Evolutionary conservation across 495 filamentous ascomycete species (phyloP), one percentile per base, ranked within the genome.

Genomic region (Penicillium nucicola): DNA sequence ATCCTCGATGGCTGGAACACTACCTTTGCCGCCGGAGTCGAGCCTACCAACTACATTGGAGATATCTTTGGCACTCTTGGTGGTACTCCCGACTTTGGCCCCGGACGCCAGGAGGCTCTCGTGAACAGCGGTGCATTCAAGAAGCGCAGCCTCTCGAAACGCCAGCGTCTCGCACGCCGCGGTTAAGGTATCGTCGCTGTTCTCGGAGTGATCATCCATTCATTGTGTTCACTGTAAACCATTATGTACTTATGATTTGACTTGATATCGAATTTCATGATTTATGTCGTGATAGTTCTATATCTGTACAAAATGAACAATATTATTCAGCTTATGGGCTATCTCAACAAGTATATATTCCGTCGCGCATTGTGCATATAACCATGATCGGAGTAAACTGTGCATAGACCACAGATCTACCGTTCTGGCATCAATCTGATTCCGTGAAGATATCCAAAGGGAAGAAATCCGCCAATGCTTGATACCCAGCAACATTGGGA

Each of bases 51-150:
- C 58, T 90, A 90, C 52, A 71, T 91, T 28, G 87, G 87, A 7
- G 84, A 90, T 61, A 83, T 88, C 42, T 83, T 86, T 48, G 86
- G 85, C 8, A 80, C 79, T 7, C 55, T 89, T 32, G 84, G 86
- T 12, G 84, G 84, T 5, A 57, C 58, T 20, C 85, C 85, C 0
- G 82, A 87, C 61, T 89, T 88, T 68, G 86, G 85, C 0, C 78
- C 80, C 0, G 80, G 79, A 0, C 73, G 67, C 7, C 39, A 42
- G 13, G 48, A 62, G 42, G 50, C 65, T 8, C 48, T 68, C 9
- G 50, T 30, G 2, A 61, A 63, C 13, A 60, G 63, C 5, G 65
- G 67, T 11, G 59, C 57, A 5, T 59, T 57, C 31, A 67, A 54
- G 52, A 70, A 67, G 57, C 49, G 67, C 1, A 57, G 54, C 33